phyloP scores from a whole-genome alignment of 176 grass and related monocot genomes.

The Carex parvula region DNA sequence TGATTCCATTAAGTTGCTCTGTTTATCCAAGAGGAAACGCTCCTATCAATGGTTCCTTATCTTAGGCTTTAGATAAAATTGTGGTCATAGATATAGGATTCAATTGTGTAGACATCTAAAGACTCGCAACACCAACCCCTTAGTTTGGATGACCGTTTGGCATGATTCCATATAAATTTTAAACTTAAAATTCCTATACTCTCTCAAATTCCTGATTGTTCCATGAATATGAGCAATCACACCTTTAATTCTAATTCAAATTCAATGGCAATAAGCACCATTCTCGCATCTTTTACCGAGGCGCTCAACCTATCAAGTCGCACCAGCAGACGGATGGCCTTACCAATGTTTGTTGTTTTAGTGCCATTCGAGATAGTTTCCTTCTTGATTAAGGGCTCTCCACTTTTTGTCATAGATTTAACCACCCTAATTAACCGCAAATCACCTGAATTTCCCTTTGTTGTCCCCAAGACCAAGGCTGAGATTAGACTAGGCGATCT shows the following conservation, averaged over 20 bases:
- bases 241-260: neutral
- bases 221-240: neutral
- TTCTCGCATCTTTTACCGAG: neutral
- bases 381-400: neutral
- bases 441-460: neutral
- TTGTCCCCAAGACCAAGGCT: slow-evolving; percentile 5
- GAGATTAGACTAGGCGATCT: slow-evolving; percentile 15
- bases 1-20: too few species aligned
- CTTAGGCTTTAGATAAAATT: neutral
- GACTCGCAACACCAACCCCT: neutral
- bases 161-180: neutral
- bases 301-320: neutral
- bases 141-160: neutral
- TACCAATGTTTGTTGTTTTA: neutral
- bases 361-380: slow-evolving; percentile 9
- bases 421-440: neutral
- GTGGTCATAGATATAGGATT: slow-evolving; percentile 13
- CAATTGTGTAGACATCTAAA: slow-evolving; percentile 7
- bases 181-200: neutral
- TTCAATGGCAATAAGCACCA: neutral
- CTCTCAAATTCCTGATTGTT: neutral
- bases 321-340: neutral
- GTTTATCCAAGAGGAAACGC: slow-evolving; percentile 16
- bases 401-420: neutral
- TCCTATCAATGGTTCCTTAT: slow-evolving; percentile 7